phyloP scores from a whole-genome alignment of 768 basidiomycete species.

The Epithele typhae region DNA sequence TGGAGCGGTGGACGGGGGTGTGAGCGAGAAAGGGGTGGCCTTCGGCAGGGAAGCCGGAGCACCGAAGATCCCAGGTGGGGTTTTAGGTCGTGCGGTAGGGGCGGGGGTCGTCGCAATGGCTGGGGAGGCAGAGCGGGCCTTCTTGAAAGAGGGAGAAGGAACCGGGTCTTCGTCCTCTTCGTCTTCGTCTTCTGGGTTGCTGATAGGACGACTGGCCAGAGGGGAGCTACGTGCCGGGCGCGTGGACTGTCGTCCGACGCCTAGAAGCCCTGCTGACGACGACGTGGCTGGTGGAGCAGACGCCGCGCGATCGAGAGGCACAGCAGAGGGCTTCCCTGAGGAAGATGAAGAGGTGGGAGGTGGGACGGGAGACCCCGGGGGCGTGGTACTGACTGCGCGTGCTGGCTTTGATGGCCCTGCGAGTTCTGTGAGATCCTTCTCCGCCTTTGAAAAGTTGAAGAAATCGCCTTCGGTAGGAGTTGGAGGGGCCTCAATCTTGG shows the following conservation, averaged over 20 bases:
- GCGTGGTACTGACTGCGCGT: slow-evolving; percentile 2
- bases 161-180: slow-evolving; percentile 3
- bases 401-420: slow-evolving; percentile 1
- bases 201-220: slow-evolving; percentile 49
- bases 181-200: slow-evolving; percentile 28
- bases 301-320: slow-evolving; percentile 21
- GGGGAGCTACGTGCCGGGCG: slow-evolving; percentile 76
- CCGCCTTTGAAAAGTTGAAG: not conserved
- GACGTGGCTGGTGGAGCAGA: slow-evolving; percentile 32
- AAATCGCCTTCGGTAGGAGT: too few species aligned
- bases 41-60: slow-evolving; percentile 7
- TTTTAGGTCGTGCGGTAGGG: slow-evolving; percentile 36
- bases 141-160: not conserved
- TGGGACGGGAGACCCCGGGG: slow-evolving; percentile 9
- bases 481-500: slow-evolving; percentile 12
- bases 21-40: slow-evolving; percentile 12
- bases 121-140: slow-evolving; percentile 4
- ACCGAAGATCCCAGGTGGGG: slow-evolving; percentile 38
- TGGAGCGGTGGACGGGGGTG: not conserved
- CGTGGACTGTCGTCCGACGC: slow-evolving; percentile 54
- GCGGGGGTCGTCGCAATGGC: not conserved
- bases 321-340: slow-evolving; percentile 32
- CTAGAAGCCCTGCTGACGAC: slow-evolving; percentile 34
- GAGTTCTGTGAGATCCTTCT: not conserved
- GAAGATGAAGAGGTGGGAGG: slow-evolving; percentile 27